Evolutionary conservation across 78 protist species (phyloP).

Genomic region (Diacronema lutheri): DNA sequence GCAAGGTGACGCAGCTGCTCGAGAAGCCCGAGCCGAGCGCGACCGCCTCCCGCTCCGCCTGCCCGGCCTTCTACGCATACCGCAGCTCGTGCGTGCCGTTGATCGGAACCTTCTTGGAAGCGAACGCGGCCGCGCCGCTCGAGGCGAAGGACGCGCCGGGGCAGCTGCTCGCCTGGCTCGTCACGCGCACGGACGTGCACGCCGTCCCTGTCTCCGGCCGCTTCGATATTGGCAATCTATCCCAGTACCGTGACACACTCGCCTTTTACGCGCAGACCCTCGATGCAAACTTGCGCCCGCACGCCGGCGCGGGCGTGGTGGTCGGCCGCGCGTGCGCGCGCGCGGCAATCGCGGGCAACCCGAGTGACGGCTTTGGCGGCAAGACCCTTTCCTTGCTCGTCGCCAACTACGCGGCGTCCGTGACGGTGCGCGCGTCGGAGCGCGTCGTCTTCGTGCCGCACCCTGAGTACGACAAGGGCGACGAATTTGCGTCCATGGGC

Average conservation of each 20-base stretch:
- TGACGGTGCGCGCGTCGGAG: not conserved
- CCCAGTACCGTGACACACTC: too few species aligned
- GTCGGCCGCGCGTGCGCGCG: slow-evolving; percentile 26
- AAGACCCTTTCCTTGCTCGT: slow-evolving; percentile 38
- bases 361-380: slow-evolving; percentile 49
- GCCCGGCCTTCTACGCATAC: slow-evolving; percentile 1
- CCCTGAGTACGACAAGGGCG: not conserved
- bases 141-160: too few species aligned
- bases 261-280: too few species aligned
- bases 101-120: too few species aligned
- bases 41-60: slow-evolving; percentile 1
- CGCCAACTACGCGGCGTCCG: slow-evolving; percentile 37
- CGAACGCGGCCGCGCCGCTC: too few species aligned
- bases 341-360: slow-evolving; percentile 50
- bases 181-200: too few species aligned
- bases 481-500: not conserved
- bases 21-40: slow-evolving; percentile 13
- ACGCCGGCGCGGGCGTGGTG: not conserved
- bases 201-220: too few species aligned
- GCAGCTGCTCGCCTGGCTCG: too few species aligned
- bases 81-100: too few species aligned
- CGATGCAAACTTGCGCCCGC: too few species aligned
- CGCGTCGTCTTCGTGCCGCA: slow-evolving; percentile 5
- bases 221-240: too few species aligned
- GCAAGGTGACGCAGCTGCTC: not conserved